Percentiles rank a stretch among this genome's conserved stretches.
Evolutionary conservation across 2,329 filamentous ascomycete genomes (phyloP).

Genomic region (Volutella citrinella): DNA sequence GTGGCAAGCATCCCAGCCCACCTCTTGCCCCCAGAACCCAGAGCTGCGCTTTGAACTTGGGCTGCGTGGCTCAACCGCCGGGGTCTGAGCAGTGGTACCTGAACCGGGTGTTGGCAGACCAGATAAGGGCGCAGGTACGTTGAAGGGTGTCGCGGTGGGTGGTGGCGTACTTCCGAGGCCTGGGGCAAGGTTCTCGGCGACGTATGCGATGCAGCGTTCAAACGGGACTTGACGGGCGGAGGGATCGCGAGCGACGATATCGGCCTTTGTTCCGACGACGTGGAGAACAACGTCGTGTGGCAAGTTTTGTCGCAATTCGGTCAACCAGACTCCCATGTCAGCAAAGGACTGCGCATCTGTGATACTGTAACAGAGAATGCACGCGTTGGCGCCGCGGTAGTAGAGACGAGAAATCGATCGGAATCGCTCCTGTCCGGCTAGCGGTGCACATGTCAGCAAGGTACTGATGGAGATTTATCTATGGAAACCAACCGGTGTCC

Average conservation of each 20-base stretch:
- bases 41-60: slow-evolving; percentile 65
- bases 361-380: slow-evolving; percentile 92
- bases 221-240: slow-evolving; percentile 80
- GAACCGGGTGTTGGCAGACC: slow-evolving; percentile 11
- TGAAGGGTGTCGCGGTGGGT: slow-evolving; percentile 51
- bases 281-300: slow-evolving; percentile 79
- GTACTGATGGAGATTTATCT: not conserved
- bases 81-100: slow-evolving; percentile 12
- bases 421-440: slow-evolving; percentile 89
- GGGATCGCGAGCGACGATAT: slow-evolving; percentile 85
- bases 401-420: slow-evolving; percentile 92
- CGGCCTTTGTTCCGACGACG: slow-evolving; percentile 91
- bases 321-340: slow-evolving; percentile 91
- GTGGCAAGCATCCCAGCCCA: slow-evolving; percentile 95
- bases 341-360: slow-evolving; percentile 81
- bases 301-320: slow-evolving; percentile 77
- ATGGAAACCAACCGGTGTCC: slow-evolving; percentile 66
- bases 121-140: slow-evolving; percentile 20
- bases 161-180: slow-evolving; percentile 65
- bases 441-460: slow-evolving; percentile 7
- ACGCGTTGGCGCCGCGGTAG: slow-evolving; percentile 92
- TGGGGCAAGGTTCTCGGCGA: slow-evolving; percentile 85
- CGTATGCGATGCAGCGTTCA: slow-evolving; percentile 92
- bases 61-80: slow-evolving; percentile 51
- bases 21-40: slow-evolving; percentile 87